Evolutionary conservation across 495 filamentous ascomycete species (phyloP).

Genomic region (Hyaloscypha finlandica): DNA sequence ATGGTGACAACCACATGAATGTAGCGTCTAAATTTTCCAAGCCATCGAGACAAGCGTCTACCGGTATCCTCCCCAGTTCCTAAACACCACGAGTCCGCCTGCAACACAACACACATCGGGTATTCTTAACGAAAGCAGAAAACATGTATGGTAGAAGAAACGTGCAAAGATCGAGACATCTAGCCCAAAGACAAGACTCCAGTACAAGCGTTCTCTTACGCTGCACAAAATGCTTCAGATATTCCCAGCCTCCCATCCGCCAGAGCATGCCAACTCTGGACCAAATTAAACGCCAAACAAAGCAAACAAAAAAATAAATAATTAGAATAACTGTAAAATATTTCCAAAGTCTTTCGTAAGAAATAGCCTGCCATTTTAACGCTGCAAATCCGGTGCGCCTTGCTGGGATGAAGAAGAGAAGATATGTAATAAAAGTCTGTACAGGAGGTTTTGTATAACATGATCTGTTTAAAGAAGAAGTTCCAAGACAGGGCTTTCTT

Average conservation of each 20-base stretch:
- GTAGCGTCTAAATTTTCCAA: constrained; percentile 3
- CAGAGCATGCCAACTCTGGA: constrained; percentile 24
- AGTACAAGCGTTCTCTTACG: constrained; percentile 19
- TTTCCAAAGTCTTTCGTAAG: not conserved
- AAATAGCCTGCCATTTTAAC: constrained; percentile 2
- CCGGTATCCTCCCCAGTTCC: not conserved
- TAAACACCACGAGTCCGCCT: not conserved
- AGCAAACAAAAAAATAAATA: not conserved
- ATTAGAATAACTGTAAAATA: not conserved
- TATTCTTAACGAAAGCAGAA: not conserved
- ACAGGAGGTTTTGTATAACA: constrained; percentile 18
- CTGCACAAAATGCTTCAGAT: constrained; percentile 23
- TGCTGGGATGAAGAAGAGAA: constrained; percentile 11
- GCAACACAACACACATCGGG: not conserved
- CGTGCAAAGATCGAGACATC: constrained; percentile 7
- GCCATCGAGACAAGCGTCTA: not conserved
- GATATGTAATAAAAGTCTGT: constrained; percentile 13
- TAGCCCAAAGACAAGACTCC: constrained; percentile 23
- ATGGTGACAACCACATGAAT: not conserved
- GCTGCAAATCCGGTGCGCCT: constrained; percentile 20
- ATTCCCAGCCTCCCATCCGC: constrained; percentile 10
- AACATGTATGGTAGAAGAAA: not conserved
- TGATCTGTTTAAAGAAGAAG: constrained; percentile 7
- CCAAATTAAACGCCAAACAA: constrained; percentile 11
- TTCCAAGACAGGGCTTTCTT: not conserved